Evolutionary conservation across 805 yeast species (phyloP).

Genomic region (Cyberlindnera mrakii): DNA sequence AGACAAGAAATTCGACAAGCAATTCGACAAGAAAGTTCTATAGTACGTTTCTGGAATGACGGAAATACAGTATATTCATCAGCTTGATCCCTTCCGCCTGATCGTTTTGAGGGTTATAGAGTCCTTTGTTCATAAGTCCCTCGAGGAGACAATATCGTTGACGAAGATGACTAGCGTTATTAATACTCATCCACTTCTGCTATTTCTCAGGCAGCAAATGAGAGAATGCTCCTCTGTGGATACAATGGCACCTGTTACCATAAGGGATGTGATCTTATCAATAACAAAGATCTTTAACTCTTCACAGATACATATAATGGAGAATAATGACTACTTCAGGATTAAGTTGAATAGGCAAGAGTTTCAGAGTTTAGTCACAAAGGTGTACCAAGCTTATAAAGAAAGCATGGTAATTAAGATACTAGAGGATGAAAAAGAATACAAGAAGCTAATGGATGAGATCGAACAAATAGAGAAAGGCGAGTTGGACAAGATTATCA

Average conservation of each 20-base stretch:
- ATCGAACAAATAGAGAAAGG: conserved; percentile 18
- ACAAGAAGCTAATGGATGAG: conserved; percentile 8
- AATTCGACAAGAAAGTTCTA: too few species aligned
- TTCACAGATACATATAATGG: conserved; percentile 18
- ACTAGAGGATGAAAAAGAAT: conserved; percentile 11
- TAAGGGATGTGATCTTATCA: conserved; percentile 20
- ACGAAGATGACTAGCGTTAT: conserved; percentile 18
- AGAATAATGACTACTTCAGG: conserved; percentile 22
- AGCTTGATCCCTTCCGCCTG: conserved; percentile 16
- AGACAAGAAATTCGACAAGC: too few species aligned
- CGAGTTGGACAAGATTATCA: conserved; percentile 13
- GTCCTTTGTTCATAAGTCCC: conserved; percentile 18
- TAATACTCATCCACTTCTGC: conserved; percentile 16
- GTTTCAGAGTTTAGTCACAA: conserved; percentile 14
- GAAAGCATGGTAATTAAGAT: conserved; percentile 6
- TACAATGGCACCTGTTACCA: conserved; percentile 6
- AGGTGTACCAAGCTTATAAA: conserved; percentile 7
- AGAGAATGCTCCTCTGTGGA: conserved; percentile 4
- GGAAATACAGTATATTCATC: conserved; percentile 1
- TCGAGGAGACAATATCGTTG: conserved; percentile 19
- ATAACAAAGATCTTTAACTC: conserved; percentile 20
- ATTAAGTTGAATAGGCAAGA: conserved; percentile 13
- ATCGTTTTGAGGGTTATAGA: conserved; percentile 22
- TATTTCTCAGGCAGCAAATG: conserved; percentile 8
- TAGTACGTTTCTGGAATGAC: too few species aligned